Conservation (phyloP, 768 basidiomycete genomes). For the Auricularia sp. region DNA sequence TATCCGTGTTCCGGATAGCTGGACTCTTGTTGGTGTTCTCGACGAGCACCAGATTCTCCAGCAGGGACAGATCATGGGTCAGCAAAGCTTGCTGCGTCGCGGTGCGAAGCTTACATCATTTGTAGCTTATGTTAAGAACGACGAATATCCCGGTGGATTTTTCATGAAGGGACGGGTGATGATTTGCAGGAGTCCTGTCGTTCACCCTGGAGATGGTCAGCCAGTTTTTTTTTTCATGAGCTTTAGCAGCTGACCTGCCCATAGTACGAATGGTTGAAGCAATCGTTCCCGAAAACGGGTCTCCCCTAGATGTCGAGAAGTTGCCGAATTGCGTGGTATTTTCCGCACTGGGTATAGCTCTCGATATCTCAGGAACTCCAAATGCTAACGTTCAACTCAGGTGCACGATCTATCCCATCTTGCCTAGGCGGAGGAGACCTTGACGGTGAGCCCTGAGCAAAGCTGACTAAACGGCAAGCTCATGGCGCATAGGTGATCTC, state of each 20-base stretch:
- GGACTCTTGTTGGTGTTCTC: constrained; percentile 68
- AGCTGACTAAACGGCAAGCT: background rate
- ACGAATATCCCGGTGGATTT: constrained; percentile 21
- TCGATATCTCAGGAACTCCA: too few relatives aligned
- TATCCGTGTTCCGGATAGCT: constrained; percentile 59
- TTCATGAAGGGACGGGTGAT: constrained; percentile 53
- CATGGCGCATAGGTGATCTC: constrained; percentile 38
- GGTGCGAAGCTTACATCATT: constrained; percentile 5
- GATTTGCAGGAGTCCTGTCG: constrained; percentile 64
- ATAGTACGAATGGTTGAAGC: constrained; percentile 45
- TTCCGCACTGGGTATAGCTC: background rate
- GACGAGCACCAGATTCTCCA: constrained; percentile 54
- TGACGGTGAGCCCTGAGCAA: constrained; percentile 48
- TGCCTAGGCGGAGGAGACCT: constrained; percentile 68
- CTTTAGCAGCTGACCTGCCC: background rate
- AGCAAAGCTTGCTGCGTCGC: constrained; percentile 57
- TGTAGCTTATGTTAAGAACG: background rate
- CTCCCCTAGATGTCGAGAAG: constrained; percentile 41
- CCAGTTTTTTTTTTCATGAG: background rate
- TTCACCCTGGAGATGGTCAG: constrained; percentile 62
- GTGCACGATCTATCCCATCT: constrained; percentile 53
- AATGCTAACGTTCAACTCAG: constrained; percentile 22
- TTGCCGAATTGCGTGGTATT: constrained; percentile 29
- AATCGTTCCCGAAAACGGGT: constrained; percentile 42
- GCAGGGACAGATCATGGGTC: constrained; percentile 43